Conservation (phyloP, 371 early-diverging fungal genomes). For the Circinella minor region DNA sequence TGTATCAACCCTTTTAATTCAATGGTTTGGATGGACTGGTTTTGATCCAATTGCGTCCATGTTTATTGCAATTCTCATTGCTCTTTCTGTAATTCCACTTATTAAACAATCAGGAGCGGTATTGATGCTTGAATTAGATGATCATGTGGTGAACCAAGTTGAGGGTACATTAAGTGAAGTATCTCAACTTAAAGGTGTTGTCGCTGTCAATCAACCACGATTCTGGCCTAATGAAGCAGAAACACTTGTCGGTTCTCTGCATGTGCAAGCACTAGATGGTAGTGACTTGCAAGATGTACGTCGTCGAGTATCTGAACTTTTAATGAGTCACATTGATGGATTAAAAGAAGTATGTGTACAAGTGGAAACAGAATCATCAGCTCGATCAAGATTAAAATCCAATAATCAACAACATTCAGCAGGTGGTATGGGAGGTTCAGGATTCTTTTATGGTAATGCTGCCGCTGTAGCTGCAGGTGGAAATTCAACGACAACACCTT, state of each 20-base stretch:
- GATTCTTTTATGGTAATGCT: slow-evolving; percentile 36
- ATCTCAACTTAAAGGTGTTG: slow-evolving; percentile 49
- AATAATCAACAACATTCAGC: slow-evolving; percentile 20
- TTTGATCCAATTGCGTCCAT: slow-evolving; percentile 96
- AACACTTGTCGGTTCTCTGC: slow-evolving; percentile 61
- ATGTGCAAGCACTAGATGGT: slow-evolving; percentile 52
- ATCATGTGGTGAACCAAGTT: slow-evolving; percentile 46
- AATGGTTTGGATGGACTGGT: slow-evolving; percentile 91
- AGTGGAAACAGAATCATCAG: slow-evolving; percentile 44
- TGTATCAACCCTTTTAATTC: slow-evolving; percentile 86
- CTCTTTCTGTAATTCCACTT: slow-evolving; percentile 85
- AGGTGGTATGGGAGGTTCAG: slow-evolving; percentile 22
- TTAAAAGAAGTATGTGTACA: slow-evolving; percentile 57
- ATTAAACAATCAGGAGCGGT: slow-evolving; percentile 72
- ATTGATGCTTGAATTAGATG: slow-evolving; percentile 62
- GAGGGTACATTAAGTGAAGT: slow-evolving; percentile 62
- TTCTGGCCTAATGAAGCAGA: slow-evolving; percentile 72
- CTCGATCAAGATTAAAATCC: slow-evolving; percentile 21
- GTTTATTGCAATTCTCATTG: slow-evolving; percentile 87
- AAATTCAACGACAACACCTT: not conserved
- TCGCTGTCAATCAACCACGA: slow-evolving; percentile 47
- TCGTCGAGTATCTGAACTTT: slow-evolving; percentile 32
- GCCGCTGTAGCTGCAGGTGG: not conserved
- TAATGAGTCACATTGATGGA: slow-evolving; percentile 51
- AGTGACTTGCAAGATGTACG: slow-evolving; percentile 39